phyloP scores from a whole-genome alignment of 768 basidiomycete genomes.

The Sarcomyxa edulis region DNA sequence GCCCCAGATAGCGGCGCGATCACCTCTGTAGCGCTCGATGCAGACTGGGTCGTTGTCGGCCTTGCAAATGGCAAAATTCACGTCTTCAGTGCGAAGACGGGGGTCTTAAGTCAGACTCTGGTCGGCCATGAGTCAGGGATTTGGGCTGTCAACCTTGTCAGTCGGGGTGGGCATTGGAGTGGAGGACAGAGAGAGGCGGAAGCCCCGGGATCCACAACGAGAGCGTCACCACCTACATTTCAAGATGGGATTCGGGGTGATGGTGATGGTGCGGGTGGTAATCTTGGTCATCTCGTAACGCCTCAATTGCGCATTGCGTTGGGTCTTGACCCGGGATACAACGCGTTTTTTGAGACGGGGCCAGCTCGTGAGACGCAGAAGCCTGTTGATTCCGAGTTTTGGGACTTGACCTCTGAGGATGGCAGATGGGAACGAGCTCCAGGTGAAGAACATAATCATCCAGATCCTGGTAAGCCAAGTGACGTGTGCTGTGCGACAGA shows the following conservation, averaged over 20 bases:
- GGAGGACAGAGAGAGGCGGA: not conserved
- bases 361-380: slow-evolving; percentile 6
- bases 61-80: slow-evolving; percentile 84
- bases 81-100: slow-evolving; percentile 76
- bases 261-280: slow-evolving; percentile 8
- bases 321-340: slow-evolving; percentile 30
- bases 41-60: slow-evolving; percentile 81
- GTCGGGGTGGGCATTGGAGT: slow-evolving; percentile 48
- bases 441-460: slow-evolving; percentile 8
- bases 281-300: slow-evolving; percentile 24
- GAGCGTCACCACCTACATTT: too few species aligned
- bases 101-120: slow-evolving; percentile 71
- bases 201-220: slow-evolving; percentile 1
- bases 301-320: slow-evolving; percentile 42
- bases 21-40: slow-evolving; percentile 82
- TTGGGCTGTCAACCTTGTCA: slow-evolving; percentile 84
- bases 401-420: too few species aligned
- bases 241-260: not conserved
- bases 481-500: slow-evolving; percentile 60
- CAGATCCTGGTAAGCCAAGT: slow-evolving; percentile 32
- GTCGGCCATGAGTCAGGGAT: slow-evolving; percentile 87
- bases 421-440: slow-evolving; percentile 1
- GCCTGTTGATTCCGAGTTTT: too few species aligned
- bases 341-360: too few species aligned
- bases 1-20: slow-evolving; percentile 60